These are phyloP conservation scores for Vicia villosa DNA, from an alignment of 306 rosid species.

Conservation along the genomic window DNA sequence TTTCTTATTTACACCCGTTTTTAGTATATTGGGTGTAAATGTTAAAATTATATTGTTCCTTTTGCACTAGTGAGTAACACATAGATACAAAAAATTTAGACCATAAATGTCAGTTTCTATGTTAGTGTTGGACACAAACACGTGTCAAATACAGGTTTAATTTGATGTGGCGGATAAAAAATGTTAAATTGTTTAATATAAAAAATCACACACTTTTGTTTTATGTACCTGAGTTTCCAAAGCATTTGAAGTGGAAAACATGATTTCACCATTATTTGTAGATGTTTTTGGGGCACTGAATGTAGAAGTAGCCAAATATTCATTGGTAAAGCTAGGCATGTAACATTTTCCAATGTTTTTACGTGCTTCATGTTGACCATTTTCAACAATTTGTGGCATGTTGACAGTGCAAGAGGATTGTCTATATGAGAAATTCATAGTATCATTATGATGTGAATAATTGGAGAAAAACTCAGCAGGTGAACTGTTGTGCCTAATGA, in stretches of 20 bases:
- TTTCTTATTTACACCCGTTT: too few relatives aligned
- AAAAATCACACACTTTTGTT: not conserved
- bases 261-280: slow-evolving; percentile 44
- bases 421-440: slow-evolving; percentile 49
- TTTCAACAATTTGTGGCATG: slow-evolving; percentile 66
- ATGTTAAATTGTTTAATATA: not conserved
- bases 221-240: slow-evolving; percentile 59
- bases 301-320: slow-evolving; percentile 59
- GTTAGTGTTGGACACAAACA: too few relatives aligned
- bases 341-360: slow-evolving; percentile 36
- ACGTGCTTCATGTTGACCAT: slow-evolving; percentile 48
- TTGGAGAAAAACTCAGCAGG: slow-evolving; percentile 69
- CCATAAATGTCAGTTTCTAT: too few relatives aligned
- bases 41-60: too few relatives aligned
- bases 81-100: too few relatives aligned
- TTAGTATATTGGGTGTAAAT: too few relatives aligned
- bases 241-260: slow-evolving; percentile 52
- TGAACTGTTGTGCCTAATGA: slow-evolving; percentile 69
- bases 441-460: slow-evolving; percentile 47
- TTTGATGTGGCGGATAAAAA: too few relatives aligned
- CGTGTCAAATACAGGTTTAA: too few relatives aligned
- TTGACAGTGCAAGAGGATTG: slow-evolving; percentile 42
- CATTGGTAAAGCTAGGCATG: slow-evolving; percentile 46
- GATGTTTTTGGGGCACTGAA: slow-evolving; percentile 48
- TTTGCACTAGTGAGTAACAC: too few relatives aligned